Conservation (phyloP, 2,329 filamentous ascomycete genomes). For the Grosmannia serpens region DNA sequence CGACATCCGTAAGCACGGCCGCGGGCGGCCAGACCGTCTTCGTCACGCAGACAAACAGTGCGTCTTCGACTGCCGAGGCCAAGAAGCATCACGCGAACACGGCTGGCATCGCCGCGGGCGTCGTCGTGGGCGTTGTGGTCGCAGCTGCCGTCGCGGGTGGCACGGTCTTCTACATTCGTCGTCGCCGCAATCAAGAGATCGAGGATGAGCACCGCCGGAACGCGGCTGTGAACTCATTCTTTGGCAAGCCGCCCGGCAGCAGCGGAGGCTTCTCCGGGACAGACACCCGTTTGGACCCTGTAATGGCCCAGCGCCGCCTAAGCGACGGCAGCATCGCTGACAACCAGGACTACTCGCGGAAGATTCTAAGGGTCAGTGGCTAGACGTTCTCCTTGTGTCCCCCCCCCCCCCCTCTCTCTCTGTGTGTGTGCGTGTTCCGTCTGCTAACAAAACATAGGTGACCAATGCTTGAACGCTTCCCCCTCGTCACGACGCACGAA, state of each 20-base stretch:
- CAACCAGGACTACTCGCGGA: conserved; percentile 91
- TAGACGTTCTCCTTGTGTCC: background rate
- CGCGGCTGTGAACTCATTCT: conserved; percentile 67
- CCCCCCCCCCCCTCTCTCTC: too few species aligned
- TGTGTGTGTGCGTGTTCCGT: too few species aligned
- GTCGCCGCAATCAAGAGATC: conserved; percentile 62
- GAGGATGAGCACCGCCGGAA: conserved; percentile 80
- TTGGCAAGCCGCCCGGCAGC: conserved; percentile 48
- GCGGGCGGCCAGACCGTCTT: conserved; percentile 12
- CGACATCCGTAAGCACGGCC: conserved; percentile 10
- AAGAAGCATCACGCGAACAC: conserved; percentile 44
- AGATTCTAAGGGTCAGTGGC: conserved; percentile 74
- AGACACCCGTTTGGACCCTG: conserved; percentile 77
- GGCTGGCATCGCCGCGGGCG: conserved; percentile 77
- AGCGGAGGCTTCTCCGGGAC: conserved; percentile 58
- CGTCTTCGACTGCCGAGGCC: conserved; percentile 8
- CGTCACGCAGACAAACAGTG: conserved; percentile 15
- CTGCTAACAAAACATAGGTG: conserved; percentile 26
- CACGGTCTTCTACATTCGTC: conserved; percentile 59
- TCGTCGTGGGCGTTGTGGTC: conserved; percentile 71
- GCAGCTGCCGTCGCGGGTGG: conserved; percentile 56
- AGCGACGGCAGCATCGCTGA: conserved; percentile 96
- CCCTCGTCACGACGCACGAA: conserved; percentile 26
- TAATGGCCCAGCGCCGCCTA: conserved; percentile 71
- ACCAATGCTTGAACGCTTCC: conserved; percentile 42